Evolutionary conservation across 305 asterid species (phyloP).

Genomic region (Salvia sclarea): DNA sequence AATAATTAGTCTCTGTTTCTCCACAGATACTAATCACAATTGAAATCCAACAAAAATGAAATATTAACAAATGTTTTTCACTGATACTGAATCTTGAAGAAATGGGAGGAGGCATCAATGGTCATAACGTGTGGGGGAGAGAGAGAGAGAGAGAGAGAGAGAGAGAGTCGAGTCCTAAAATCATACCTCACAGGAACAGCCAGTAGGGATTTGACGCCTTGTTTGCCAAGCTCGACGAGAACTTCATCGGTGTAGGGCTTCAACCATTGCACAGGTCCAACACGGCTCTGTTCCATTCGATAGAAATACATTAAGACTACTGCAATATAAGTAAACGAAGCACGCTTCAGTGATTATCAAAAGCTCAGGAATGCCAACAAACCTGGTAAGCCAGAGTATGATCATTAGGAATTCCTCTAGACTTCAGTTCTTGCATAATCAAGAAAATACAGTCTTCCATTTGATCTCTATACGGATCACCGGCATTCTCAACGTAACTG

Average conservation of each 20-base stretch:
- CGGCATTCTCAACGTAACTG: conserved; percentile 87
- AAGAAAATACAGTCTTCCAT: conserved; percentile 91
- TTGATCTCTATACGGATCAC: conserved; percentile 90
- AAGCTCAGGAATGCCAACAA: conserved; percentile 19
- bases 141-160: conserved; percentile 5
- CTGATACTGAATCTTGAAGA: not conserved
- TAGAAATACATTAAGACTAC: not conserved
- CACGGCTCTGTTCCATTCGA: conserved; percentile 66
- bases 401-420: conserved; percentile 66
- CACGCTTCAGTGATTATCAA: not conserved
- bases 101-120: not conserved
- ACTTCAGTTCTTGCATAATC: conserved; percentile 87
- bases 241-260: conserved; percentile 96
- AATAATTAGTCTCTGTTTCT: not conserved
- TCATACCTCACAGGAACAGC: conserved; percentile 87
- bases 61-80: not conserved
- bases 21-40: not conserved
- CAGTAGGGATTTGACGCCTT: conserved; percentile 79
- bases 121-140: not conserved
- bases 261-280: conserved; percentile 96
- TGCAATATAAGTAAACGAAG: not conserved
- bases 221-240: conserved; percentile 83
- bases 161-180: not conserved
- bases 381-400: conserved; percentile 97
- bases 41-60: conserved; percentile 2